These are phyloP conservation scores for Diplodia corticola DNA, from an alignment of 2,329 filamentous ascomycete species.

Conservation along the genomic window DNA sequence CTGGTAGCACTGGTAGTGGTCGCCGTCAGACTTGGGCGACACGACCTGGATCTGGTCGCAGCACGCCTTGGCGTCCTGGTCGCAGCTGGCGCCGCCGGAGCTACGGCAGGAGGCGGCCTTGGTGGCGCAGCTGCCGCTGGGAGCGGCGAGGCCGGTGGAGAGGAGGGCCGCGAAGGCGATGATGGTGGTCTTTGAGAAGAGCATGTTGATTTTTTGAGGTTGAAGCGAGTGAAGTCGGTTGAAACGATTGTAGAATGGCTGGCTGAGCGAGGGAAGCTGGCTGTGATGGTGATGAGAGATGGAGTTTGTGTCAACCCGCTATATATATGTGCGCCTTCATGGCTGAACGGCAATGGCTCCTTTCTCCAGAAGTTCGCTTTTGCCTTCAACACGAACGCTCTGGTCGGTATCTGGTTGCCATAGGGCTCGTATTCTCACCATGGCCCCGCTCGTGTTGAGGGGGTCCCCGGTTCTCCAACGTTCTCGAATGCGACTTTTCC, in stretches of 20 bases:
- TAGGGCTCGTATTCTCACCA: background rate
- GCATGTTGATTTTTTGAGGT: background rate
- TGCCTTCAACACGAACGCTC: conserved; percentile 3
- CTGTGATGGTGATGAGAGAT: background rate
- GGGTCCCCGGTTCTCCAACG: background rate
- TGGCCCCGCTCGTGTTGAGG: background rate
- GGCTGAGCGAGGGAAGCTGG: conserved; percentile 1
- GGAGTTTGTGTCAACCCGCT: background rate
- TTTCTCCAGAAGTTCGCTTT: background rate
- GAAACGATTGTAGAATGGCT: background rate
- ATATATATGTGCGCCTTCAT: background rate
- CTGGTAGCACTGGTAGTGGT: background rate
- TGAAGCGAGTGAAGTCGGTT: background rate
- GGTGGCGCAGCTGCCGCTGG: background rate
- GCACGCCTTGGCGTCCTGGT: background rate
- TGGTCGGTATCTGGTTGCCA: background rate
- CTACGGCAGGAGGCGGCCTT: conserved; percentile 3
- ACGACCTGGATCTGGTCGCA: background rate
- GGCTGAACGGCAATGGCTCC: background rate
- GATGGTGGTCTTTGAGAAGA: conserved; percentile 7
- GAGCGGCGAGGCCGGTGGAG: background rate
- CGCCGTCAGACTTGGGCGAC: background rate
- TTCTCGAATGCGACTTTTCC: background rate
- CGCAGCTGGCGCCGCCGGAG: background rate
- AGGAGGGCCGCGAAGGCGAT: background rate